Evolutionary conservation across 1,284 basidiomycete genomes (phyloP).

Genomic region (Austroboletus olivaceoglutinosus): DNA sequence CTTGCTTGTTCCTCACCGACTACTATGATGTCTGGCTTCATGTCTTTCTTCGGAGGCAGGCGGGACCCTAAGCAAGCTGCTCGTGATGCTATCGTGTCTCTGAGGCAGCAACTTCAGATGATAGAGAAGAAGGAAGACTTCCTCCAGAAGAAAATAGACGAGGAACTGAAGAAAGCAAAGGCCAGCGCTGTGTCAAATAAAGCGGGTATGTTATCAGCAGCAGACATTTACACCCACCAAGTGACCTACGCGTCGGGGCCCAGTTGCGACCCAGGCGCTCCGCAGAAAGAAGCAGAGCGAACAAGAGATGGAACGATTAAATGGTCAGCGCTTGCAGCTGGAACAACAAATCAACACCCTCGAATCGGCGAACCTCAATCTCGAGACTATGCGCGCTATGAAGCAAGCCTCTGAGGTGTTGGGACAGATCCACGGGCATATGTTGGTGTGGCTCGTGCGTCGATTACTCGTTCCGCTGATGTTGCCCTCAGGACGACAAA

Average conservation of each 20-base stretch:
- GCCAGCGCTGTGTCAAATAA: constrained; percentile 95
- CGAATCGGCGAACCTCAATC: constrained; percentile 97
- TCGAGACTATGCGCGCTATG: constrained; percentile 98
- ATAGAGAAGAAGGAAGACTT: constrained; percentile 99
- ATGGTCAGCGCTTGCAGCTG: constrained; percentile 87
- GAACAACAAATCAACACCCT: constrained; percentile 98
- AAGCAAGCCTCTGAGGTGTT: constrained; percentile 93
- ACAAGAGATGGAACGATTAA: constrained; percentile 83
- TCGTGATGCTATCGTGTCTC: constrained; percentile 82
- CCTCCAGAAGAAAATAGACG: constrained; percentile 95
- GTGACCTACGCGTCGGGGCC: not conserved
- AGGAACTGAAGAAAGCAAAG: constrained; percentile 89
- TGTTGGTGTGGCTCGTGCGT: constrained; percentile 59
- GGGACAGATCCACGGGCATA: constrained; percentile 87
- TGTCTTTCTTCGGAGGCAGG: constrained; percentile 80
- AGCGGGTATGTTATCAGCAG: constrained; percentile 60
- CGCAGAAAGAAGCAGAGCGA: constrained; percentile 94
- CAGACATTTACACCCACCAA: constrained; percentile 8
- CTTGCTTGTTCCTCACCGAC: constrained; percentile 5
- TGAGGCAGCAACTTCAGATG: constrained; percentile 89
- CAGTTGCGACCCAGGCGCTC: constrained; percentile 79
- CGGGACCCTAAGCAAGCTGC: constrained; percentile 79
- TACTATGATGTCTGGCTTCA: constrained; percentile 79
- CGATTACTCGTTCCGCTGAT: not conserved
- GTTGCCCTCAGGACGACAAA: constrained; percentile 68